A percentile compares a stretch with the other conserved stretches of the same genome.
Evolutionary conservation across 331 rosid species (phyloP).

Genomic region (Acacia pycnantha): DNA sequence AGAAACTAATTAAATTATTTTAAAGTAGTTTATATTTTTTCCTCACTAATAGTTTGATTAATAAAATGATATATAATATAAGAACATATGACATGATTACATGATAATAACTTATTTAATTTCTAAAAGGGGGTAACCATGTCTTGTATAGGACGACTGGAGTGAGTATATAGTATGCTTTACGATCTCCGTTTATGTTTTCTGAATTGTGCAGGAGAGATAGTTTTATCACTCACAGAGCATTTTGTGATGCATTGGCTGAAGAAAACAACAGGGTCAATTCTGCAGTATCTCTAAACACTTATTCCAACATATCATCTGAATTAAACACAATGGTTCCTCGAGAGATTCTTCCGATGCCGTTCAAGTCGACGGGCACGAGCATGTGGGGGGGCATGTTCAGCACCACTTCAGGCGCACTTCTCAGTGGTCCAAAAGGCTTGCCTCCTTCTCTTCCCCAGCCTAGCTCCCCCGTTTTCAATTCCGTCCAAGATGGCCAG

Average conservation of each 20-base stretch:
- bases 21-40: too few relatives aligned
- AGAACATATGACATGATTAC: too few relatives aligned
- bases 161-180: background rate
- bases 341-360: slow-evolving; percentile 45
- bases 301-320: slow-evolving; percentile 22
- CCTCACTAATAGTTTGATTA: too few relatives aligned
- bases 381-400: slow-evolving; percentile 42
- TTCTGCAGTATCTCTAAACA: slow-evolving; percentile 31
- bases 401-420: slow-evolving; percentile 40
- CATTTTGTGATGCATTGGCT: slow-evolving; percentile 67
- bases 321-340: slow-evolving; percentile 12
- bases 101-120: too few relatives aligned
- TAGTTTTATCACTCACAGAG: slow-evolving; percentile 73
- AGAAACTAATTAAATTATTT: too few relatives aligned
- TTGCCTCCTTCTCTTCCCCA: slow-evolving; percentile 28
- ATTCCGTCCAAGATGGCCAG: slow-evolving; percentile 37
- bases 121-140: too few relatives aligned
- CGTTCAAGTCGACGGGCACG: slow-evolving; percentile 47
- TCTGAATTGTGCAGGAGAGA: slow-evolving; percentile 48
- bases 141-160: too few relatives aligned
- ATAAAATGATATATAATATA: too few relatives aligned
- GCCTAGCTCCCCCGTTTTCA: slow-evolving; percentile 42
- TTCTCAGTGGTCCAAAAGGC: slow-evolving; percentile 42
- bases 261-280: slow-evolving; percentile 66
- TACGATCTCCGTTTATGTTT: background rate